Evolutionary conservation across 345 rosid species (phyloP).

Genomic region (Eucalyptus fibrosa): DNA sequence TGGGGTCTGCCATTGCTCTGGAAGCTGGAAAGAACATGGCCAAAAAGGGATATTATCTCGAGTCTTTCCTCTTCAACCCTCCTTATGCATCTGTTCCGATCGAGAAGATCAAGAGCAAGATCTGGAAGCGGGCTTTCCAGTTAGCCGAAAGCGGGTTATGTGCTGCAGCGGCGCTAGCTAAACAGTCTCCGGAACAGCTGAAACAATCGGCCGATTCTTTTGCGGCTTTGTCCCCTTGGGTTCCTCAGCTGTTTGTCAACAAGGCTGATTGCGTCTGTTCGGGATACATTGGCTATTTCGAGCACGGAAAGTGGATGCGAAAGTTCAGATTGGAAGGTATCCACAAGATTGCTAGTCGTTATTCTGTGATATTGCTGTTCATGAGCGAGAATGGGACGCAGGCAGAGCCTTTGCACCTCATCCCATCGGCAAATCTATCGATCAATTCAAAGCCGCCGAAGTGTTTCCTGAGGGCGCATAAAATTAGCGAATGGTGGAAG

Average conservation of each 20-base stretch:
- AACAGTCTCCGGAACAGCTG: constrained; percentile 17
- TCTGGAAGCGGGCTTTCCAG: constrained; percentile 41
- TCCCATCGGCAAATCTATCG: constrained; percentile 55
- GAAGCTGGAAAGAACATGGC: constrained; percentile 72
- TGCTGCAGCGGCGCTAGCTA: constrained; percentile 66
- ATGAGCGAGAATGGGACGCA: constrained; percentile 42
- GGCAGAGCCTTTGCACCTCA: constrained; percentile 60
- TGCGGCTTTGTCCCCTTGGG: constrained; percentile 44
- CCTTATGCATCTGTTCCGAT: constrained; percentile 72
- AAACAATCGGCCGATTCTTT: constrained; percentile 30
- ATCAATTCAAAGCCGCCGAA: constrained; percentile 22
- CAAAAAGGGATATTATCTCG: constrained; percentile 35
- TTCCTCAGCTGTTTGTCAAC: constrained; percentile 51
- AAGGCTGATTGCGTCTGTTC: constrained; percentile 61
- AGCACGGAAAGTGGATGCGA: constrained; percentile 46
- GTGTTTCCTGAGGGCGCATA: constrained; percentile 56
- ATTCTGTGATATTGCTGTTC: constrained; percentile 55
- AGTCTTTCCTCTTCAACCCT: constrained; percentile 66
- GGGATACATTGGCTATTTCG: constrained; percentile 74
- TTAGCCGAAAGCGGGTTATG: constrained; percentile 56
- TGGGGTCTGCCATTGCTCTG: constrained; percentile 78
- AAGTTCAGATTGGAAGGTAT: background rate
- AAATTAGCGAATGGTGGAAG: constrained; percentile 67
- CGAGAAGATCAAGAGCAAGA: constrained; percentile 39
- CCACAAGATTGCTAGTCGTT: constrained; percentile 50